Base-by-base conservation (phyloP, 768 basidiomycete genomes). In the Mycena latifolia region DNA sequence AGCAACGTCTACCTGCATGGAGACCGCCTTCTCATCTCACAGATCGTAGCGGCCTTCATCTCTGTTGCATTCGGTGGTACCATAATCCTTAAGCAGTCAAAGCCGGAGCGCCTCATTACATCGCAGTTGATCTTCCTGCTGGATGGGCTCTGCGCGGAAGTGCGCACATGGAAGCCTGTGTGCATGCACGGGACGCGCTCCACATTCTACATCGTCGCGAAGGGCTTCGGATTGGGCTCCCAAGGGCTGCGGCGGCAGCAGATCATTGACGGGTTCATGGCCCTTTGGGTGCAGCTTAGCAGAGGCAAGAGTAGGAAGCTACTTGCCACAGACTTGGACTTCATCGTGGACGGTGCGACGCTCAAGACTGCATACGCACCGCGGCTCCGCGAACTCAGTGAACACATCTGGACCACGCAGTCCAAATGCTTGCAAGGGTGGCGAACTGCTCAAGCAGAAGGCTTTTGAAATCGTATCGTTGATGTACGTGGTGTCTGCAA, bases 201-300 rank as follows among this genome's bases (percentile, higher is more conserved):
- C 17, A 77, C 75, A 7, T 78, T 78, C 65, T 79, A 79, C 57
- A 73, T 72, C 29, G 65, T 78, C 31, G 77, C 74, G 22, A 71
- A 72, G 33, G 77, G 73, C 17, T 69, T 77, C 24, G 75, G 73
- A 2, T 35, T 61, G 11, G 75, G 75, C 14, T 25, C 24, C 10
- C 56, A 64, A 17, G 61, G 60, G 12, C 24, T 60, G 12, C 52
- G 29, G 3, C 51, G 61, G 53, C 52, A 24, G 8, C 53, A 59
- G 39, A 43, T 76, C 17, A 28, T 74, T 15, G 31, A 37, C 22
- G 69, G 69, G 2, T 59, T 77, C 7, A 61, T 72, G 69, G 43
- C 41, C 46, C 70, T 79, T 18, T 79, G 77, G 78, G 58, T 71
- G 24, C 67, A 74, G 59, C 48, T 77, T 31, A 43, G 28, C 1